phyloP scores from a whole-genome alignment of 2,329 filamentous ascomycete species.

The Exophiala bonariae region DNA sequence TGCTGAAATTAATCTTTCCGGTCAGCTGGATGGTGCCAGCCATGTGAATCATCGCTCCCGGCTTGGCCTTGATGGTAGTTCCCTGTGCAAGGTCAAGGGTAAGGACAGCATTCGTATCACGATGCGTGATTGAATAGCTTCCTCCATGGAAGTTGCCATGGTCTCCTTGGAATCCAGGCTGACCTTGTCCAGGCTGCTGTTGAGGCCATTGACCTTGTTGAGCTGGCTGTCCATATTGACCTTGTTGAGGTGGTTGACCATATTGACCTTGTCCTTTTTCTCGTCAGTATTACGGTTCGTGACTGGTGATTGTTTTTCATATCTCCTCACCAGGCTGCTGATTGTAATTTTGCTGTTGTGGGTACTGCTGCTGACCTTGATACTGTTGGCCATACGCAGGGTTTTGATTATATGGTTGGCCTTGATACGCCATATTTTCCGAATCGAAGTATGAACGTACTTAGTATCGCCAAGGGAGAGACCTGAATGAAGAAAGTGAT shows the following conservation, averaged over 20 bases:
- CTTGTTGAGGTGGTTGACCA: background rate
- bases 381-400: no score
- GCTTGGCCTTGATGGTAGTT: slow-evolving; percentile 14
- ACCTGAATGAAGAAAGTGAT: no score
- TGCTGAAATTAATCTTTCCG: slow-evolving; percentile 22
- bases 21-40: slow-evolving; percentile 13
- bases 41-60: slow-evolving; percentile 24
- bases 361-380: no score
- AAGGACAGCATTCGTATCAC: slow-evolving; percentile 22
- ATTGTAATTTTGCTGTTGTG: no score
- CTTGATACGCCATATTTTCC: no score
- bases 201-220: background rate
- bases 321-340: no score
- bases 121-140: slow-evolving; percentile 19
- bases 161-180: background rate
- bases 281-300: no score
- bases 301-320: no score
- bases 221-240: background rate
- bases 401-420: no score
- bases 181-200: background rate
- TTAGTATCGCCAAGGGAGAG: background rate
- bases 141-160: slow-evolving; percentile 1
- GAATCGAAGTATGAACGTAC: no score
- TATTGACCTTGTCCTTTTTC: background rate
- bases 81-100: slow-evolving; percentile 13